Evolutionary conservation across 202 grass and related monocot genomes (phyloP), one percentile per base, ranked within the genome.

Genomic region (Elaeis oleifera): DNA sequence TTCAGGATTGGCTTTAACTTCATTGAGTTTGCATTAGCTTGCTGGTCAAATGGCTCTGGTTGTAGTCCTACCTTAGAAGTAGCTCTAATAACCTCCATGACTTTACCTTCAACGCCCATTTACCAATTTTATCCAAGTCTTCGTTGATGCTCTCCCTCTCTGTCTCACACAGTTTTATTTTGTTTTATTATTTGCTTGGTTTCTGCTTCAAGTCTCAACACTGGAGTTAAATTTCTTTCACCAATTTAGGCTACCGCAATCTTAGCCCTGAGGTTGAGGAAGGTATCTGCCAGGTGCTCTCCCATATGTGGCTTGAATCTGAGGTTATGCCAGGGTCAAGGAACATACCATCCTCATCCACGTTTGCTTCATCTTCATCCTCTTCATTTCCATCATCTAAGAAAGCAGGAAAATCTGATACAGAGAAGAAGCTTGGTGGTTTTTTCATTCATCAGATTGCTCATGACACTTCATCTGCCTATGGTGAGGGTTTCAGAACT

Each of bases 371-470:
- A 6, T 90, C 90, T 11, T 89, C 85, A 25, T 90, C 78, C 0
- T 69, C 78, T 69, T 57, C 78, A 57, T 50, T 64, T 55, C 54
- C 78, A 26, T 60, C 83, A 8, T 87, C 81, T 44, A 91, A 96
- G 81, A 96, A 96, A 82, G 84, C 77, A 4, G 84, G 79, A 14
- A 88, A 74, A 57, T 88, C 91, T 17, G 76, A 81, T 22, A 96
- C 76, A 4, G 91, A 91, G 73, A 96, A 88, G 84, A 96, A 88
- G 77, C 91, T 96, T 0, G 91, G 91, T 19, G 84, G 85, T 56
- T 96, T 96, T 70, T 96, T 91, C 91, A 85, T 78, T 84, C 87
- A 91, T 80, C 91, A 96, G 72, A 96, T 96, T 55, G 81, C 74
- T 64, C 78, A 90, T 28, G 91, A 91, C 74, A 85, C 91, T 13